phyloP scores from a whole-genome alignment of 768 basidiomycete species.

The Amanita polypyramis region DNA sequence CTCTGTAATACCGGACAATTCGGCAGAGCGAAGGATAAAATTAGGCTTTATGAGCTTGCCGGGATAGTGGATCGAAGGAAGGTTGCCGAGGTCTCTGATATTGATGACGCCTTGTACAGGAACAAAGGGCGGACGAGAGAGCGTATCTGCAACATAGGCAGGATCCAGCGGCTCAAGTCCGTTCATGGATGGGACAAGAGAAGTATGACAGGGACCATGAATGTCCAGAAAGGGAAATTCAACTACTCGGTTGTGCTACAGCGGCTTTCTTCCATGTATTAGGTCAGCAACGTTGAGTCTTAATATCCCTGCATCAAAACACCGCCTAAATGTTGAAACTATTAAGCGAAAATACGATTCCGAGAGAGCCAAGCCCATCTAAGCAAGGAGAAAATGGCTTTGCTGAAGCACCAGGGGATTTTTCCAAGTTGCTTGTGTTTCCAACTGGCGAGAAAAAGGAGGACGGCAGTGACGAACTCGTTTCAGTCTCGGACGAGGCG shows the following conservation, averaged over 20 bases:
- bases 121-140: conserved; percentile 65
- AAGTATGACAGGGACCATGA: background rate
- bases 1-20: conserved; percentile 58
- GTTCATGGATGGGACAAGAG: conserved; percentile 22
- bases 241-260: background rate
- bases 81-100: conserved; percentile 60
- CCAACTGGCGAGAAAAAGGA: background rate
- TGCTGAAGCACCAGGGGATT: background rate
- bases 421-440: background rate
- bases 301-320: too few species aligned
- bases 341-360: background rate
- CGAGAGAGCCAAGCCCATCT: background rate
- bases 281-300: too few species aligned
- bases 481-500: conserved; percentile 4
- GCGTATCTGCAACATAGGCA: conserved; percentile 45
- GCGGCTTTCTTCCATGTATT: too few species aligned
- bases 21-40: conserved; percentile 59
- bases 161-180: conserved; percentile 60
- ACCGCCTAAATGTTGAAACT: background rate
- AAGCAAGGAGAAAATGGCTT: background rate
- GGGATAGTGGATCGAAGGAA: conserved; percentile 35
- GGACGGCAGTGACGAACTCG: background rate
- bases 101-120: conserved; percentile 66
- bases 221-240: background rate
- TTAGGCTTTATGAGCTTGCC: conserved; percentile 46